These are phyloP conservation scores for Cryptococcus sp. DNA, from an alignment of 1,284 basidiomycete species.

Conservation along the genomic window DNA sequence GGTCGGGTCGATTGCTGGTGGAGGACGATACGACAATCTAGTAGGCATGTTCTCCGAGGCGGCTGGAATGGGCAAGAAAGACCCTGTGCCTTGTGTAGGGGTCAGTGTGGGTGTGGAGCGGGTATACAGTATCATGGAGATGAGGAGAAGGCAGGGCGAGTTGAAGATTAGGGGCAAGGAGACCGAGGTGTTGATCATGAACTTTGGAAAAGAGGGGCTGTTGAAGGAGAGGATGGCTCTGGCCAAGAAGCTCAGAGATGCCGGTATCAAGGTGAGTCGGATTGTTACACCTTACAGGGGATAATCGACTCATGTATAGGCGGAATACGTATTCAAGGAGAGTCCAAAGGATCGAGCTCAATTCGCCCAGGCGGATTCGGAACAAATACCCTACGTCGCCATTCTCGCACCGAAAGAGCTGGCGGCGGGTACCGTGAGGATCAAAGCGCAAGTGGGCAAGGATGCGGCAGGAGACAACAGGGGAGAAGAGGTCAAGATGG, in stretches of 20 bases:
- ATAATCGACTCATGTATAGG: conserved; percentile 51
- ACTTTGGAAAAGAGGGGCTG: conserved; percentile 77
- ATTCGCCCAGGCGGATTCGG: conserved; percentile 85
- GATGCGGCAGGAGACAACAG: conserved; percentile 61
- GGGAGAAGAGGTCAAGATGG: conserved; percentile 63
- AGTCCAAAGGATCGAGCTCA: conserved; percentile 83
- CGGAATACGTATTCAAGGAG: conserved; percentile 88
- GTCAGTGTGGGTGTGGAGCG: conserved; percentile 91
- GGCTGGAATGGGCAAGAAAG: conserved; percentile 56
- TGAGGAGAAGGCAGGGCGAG: conserved; percentile 69
- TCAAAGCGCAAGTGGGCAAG: conserved; percentile 86
- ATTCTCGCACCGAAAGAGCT: conserved; percentile 85
- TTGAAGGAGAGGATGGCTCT: conserved; percentile 80
- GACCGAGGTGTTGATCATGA: conserved; percentile 91
- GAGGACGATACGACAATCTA: conserved; percentile 95
- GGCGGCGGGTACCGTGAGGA: conserved; percentile 71
- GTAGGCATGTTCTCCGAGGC: conserved; percentile 87
- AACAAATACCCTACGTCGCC: conserved; percentile 85
- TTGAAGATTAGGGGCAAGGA: conserved; percentile 66
- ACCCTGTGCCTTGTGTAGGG: conserved; percentile 81
- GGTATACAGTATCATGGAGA: conserved; percentile 90
- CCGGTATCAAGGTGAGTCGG: conserved; percentile 72
- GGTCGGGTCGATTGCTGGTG: conserved; percentile 95
- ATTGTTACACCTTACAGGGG: neutral
- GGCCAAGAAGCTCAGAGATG: conserved; percentile 74